phyloP scores from a whole-genome alignment of 495 filamentous ascomycete genomes.

The Penicillium desertorum region DNA sequence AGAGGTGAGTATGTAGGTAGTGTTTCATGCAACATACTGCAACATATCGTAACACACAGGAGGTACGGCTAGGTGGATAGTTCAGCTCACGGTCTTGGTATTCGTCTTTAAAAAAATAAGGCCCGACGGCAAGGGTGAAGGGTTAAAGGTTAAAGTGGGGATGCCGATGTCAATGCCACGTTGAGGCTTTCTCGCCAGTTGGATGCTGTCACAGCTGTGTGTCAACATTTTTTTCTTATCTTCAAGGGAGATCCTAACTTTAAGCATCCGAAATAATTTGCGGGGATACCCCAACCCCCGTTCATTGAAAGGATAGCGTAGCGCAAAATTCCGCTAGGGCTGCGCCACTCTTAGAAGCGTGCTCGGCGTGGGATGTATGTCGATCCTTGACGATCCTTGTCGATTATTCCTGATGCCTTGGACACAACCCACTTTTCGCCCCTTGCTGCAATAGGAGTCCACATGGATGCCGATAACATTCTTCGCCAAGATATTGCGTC shows the following conservation, averaged over 20 bases:
- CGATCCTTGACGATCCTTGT: neutral
- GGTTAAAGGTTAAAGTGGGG: neutral
- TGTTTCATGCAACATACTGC: neutral
- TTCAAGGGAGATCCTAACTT: constrained; percentile 5
- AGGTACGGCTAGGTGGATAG: neutral
- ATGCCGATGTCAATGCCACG: neutral
- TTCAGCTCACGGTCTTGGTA: neutral
- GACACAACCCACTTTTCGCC: neutral
- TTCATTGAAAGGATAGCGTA: neutral
- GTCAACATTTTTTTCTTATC: constrained; percentile 10
- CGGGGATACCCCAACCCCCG: neutral
- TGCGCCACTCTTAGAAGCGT: neutral
- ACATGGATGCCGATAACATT: neutral
- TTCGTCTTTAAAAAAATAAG: neutral
- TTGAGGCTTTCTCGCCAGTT: neutral
- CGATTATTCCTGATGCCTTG: neutral
- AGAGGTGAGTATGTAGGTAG: neutral
- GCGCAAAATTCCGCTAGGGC: neutral
- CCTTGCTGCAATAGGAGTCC: neutral
- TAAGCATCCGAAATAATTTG: neutral
- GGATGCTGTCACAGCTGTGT: constrained; percentile 5
- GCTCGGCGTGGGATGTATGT: neutral
- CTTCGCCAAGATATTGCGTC: neutral
- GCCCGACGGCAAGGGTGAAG: neutral
- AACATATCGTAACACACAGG: neutral